Conservation (phyloP, 176 grass and related monocot species). For the Secale cereale region DNA sequence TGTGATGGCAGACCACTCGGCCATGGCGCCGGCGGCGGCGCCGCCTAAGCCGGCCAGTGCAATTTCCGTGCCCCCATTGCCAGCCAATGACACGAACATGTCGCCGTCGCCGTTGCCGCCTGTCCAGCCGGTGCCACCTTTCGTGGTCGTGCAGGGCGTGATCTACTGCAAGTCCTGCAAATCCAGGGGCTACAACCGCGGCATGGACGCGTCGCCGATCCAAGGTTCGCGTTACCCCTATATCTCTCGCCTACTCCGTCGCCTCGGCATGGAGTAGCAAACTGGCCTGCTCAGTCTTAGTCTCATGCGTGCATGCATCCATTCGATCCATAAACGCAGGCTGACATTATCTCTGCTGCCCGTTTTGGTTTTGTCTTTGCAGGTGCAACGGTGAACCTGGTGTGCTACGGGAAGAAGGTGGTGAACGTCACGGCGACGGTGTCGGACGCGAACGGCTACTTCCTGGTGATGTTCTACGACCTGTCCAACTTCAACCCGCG, state of each 20-base stretch:
- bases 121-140: slow-evolving; percentile 6
- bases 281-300: background rate
- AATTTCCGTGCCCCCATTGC: background rate
- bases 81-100: background rate
- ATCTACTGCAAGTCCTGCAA: slow-evolving; percentile 68
- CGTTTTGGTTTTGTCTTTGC: background rate
- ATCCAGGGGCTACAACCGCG: slow-evolving; percentile 31
- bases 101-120: background rate
- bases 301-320: background rate
- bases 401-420: slow-evolving; percentile 52
- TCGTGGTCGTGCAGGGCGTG: slow-evolving; percentile 50
- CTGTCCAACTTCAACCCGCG: slow-evolving; percentile 25
- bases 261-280: background rate
- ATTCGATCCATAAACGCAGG: background rate
- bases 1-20: background rate
- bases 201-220: slow-evolving; percentile 42
- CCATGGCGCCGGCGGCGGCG: background rate
- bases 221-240: slow-evolving; percentile 21
- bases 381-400: slow-evolving; percentile 40
- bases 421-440: slow-evolving; percentile 49
- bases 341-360: background rate
- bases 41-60: background rate
- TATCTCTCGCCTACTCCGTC: background rate
- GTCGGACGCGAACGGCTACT: slow-evolving; percentile 47
- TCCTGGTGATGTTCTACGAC: slow-evolving; percentile 53